phyloP scores from a whole-genome alignment of 768 basidiomycete species.

The Chalciporus piperatus region DNA sequence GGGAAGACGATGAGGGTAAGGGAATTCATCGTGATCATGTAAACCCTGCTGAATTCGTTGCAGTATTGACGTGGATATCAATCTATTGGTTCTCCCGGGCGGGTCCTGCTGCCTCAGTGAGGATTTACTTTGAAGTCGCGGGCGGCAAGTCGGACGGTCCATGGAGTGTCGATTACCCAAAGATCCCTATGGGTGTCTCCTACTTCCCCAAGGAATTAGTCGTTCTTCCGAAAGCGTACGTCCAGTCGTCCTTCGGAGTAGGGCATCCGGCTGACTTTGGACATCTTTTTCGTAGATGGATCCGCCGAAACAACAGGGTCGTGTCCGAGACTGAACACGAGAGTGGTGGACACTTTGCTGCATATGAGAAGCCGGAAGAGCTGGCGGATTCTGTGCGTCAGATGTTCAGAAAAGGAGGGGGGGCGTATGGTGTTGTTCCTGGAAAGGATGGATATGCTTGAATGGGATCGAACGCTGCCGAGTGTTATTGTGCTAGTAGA shows the following conservation, averaged over 20 bases:
- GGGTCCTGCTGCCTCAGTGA: slow-evolving; percentile 54
- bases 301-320: slow-evolving; percentile 33
- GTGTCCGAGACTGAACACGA: slow-evolving; percentile 50
- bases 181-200: slow-evolving; percentile 48
- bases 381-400: slow-evolving; percentile 49
- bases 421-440: slow-evolving; percentile 46
- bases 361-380: slow-evolving; percentile 46
- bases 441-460: slow-evolving; percentile 42
- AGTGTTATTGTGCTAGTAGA: not conserved
- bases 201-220: slow-evolving; percentile 50
- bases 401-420: slow-evolving; percentile 56
- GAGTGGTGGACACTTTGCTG: slow-evolving; percentile 58
- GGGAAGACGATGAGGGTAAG: slow-evolving; percentile 58
- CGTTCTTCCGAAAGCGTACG: slow-evolving; percentile 38
- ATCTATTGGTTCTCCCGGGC: slow-evolving; percentile 58
- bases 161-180: not conserved
- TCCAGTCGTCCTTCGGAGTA: not conserved
- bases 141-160: not conserved
- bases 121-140: slow-evolving; percentile 55
- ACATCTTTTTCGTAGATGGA: slow-evolving; percentile 38
- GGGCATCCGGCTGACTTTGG: not conserved
- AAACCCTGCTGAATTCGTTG: not conserved
- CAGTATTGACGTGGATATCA: slow-evolving; percentile 61
- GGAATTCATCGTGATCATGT: not conserved
- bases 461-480: not conserved